Evolutionary conservation across 176 grass and related monocot genomes (phyloP), one percentile per base, ranked within the genome.

Genomic region (Dendrocalamus sinicus): DNA sequence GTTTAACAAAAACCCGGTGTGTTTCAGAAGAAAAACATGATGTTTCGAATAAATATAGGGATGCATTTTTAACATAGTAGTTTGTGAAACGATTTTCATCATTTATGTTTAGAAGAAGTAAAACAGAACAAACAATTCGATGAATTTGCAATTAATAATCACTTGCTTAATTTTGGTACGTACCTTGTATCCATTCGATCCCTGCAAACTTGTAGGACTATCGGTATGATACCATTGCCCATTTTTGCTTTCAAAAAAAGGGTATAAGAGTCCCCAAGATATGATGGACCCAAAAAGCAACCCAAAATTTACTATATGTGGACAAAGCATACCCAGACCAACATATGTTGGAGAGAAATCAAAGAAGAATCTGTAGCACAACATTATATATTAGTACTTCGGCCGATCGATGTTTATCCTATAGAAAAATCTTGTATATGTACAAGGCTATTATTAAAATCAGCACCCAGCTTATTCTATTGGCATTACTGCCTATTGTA

Each of bases 101-200:
- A 39, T 24, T 13, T 14, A 1, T 23, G 12, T 41, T 22, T n/a
- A 14, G 16, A 51, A 69, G 5, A 3, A 70, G 14, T 66, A 81
- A 26, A 71, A 71, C 6, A 20, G 53, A 19, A 23, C 53, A 0
- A 26, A 9, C 4, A n/a, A 63, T 61, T 61, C 26, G 8, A 35
- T 12, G 12, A 51, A 35, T 14, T 55, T 70, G 1, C 1, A 57
- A 55, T 67, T 32, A 30, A 32, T 30, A 35, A 66, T 3, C 22
- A 11, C 20, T 16, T 12, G 3, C 4, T 24, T 83, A 79, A 5
- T 75, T 15, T 40, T n/a, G 5, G 8, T 35, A 15, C 32, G 13
- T 90, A 93, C 94, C 94, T 91, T 96, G 41, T 91, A 93, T 15
- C 94, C 94, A 11, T 88, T 93, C 22, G 84, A 44, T 74, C 94